A percentile compares a stretch with the other conserved stretches of the same genome.
Evolutionary conservation across 176 grass and related monocot genomes (phyloP).

Genomic region (Oryza officinalis): DNA sequence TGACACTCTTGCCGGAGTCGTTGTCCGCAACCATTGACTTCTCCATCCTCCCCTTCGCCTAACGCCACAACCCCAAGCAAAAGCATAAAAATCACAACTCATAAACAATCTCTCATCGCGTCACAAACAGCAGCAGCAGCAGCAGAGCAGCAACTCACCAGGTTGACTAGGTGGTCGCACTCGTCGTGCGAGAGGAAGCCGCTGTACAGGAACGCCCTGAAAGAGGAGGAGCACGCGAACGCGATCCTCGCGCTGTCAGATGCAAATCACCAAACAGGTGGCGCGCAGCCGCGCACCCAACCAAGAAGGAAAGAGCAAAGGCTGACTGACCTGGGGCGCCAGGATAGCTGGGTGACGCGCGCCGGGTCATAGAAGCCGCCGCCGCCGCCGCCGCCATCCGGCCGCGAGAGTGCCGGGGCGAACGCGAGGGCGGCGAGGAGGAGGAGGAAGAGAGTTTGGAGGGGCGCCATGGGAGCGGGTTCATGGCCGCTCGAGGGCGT

Average conservation of each 20-base stretch:
- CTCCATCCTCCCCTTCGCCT: conserved; percentile 56
- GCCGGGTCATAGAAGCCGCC: conserved; percentile 52
- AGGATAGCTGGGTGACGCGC: conserved; percentile 56
- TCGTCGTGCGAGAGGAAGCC: conserved; percentile 64
- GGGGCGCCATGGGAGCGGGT: conserved; percentile 32
- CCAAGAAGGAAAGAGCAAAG: background rate
- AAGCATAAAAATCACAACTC: background rate
- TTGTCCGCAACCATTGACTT: conserved; percentile 78
- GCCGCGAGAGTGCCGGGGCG: background rate
- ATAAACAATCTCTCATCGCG: background rate
- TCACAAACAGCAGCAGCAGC: background rate
- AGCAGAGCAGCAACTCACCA: conserved; percentile 58
- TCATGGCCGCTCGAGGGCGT: background rate
- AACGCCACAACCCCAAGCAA: conserved; percentile 4
- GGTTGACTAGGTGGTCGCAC: conserved; percentile 62
- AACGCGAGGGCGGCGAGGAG: conserved; percentile 20
- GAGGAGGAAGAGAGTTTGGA: background rate
- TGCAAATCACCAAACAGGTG: background rate
- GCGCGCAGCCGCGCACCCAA: background rate
- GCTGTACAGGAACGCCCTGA: conserved; percentile 68
- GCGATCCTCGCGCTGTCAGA: background rate
- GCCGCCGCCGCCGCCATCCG: conserved; percentile 15
- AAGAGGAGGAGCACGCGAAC: background rate
- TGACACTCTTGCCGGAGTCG: conserved; percentile 54
- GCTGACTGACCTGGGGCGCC: conserved; percentile 56